phyloP scores from a whole-genome alignment of 176 grass and related monocot species.

The Tillandsia fasciculata region DNA sequence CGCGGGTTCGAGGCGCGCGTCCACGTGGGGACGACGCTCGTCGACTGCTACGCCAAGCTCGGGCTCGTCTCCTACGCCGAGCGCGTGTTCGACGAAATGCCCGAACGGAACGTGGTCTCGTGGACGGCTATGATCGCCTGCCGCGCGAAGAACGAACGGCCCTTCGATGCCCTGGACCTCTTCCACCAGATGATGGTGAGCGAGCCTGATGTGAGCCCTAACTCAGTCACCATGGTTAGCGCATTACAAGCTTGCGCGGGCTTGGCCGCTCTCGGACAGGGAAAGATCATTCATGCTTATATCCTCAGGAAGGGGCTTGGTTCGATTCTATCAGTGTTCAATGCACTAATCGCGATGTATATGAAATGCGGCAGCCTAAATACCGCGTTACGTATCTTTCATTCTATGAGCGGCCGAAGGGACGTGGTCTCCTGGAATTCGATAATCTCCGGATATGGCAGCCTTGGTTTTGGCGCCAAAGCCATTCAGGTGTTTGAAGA shows the following conservation, averaged over 20 bases:
- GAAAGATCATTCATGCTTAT: constrained; percentile 50
- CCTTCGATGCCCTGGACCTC: constrained; percentile 52
- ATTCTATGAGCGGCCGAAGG: constrained; percentile 33
- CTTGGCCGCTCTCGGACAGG: constrained; percentile 38
- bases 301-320: constrained; percentile 55
- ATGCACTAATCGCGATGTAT: constrained; percentile 61
- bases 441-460: constrained; percentile 57
- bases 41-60: constrained; percentile 83
- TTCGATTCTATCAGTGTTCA: constrained; percentile 41
- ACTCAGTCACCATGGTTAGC: constrained; percentile 47
- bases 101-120: constrained; percentile 58
- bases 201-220: constrained; percentile 39
- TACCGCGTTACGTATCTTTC: constrained; percentile 21
- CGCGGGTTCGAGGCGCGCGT: constrained; percentile 24
- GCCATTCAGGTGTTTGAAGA: constrained; percentile 40
- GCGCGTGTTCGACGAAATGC: constrained; percentile 45
- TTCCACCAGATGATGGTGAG: constrained; percentile 57
- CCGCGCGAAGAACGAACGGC: constrained; percentile 70
- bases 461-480: constrained; percentile 44
- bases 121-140: constrained; percentile 94
- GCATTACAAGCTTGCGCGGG: constrained; percentile 48
- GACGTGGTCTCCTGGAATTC: constrained; percentile 74
- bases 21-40: constrained; percentile 71
- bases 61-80: constrained; percentile 35
- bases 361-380: constrained; percentile 65